phyloP scores from a whole-genome alignment of 495 filamentous ascomycete genomes.

The Penicillium taxi region DNA sequence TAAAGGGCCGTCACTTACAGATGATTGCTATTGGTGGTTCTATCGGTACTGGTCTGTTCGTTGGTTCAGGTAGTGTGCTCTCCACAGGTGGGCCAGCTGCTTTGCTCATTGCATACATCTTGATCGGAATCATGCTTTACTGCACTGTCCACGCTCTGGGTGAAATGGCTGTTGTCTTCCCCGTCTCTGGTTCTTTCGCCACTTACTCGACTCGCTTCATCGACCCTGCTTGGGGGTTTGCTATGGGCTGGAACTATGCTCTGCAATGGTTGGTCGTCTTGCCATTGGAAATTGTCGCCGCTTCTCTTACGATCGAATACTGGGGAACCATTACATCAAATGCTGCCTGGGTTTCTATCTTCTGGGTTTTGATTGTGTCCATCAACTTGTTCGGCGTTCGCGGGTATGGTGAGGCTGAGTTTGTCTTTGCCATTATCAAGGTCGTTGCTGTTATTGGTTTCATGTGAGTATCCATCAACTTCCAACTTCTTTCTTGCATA shows the following conservation, averaged over 20 bases:
- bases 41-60: conserved; percentile 92
- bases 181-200: conserved; percentile 87
- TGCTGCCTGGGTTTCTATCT: conserved; percentile 79
- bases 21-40: conserved; percentile 97
- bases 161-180: conserved; percentile 86
- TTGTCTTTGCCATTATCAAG: conserved; percentile 80
- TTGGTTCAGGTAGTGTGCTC: conserved; percentile 75
- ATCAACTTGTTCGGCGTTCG: conserved; percentile 86
- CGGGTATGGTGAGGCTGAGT: conserved; percentile 87
- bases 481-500: neutral
- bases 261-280: conserved; percentile 88
- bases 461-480: conserved; percentile 50
- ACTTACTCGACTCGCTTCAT: conserved; percentile 88
- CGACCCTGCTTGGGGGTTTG: conserved; percentile 94
- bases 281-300: conserved; percentile 85
- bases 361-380: conserved; percentile 60
- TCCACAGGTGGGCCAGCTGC: conserved; percentile 76
- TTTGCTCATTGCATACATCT: conserved; percentile 67
- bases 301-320: conserved; percentile 79
- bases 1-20: conserved; percentile 84
- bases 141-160: conserved; percentile 88
- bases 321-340: conserved; percentile 64
- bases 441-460: conserved; percentile 80
- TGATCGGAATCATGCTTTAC: conserved; percentile 86
- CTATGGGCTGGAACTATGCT: conserved; percentile 98